phyloP scores from a whole-genome alignment of 2,329 filamentous ascomycete species.

The Graphiopsis chlorocephala region DNA sequence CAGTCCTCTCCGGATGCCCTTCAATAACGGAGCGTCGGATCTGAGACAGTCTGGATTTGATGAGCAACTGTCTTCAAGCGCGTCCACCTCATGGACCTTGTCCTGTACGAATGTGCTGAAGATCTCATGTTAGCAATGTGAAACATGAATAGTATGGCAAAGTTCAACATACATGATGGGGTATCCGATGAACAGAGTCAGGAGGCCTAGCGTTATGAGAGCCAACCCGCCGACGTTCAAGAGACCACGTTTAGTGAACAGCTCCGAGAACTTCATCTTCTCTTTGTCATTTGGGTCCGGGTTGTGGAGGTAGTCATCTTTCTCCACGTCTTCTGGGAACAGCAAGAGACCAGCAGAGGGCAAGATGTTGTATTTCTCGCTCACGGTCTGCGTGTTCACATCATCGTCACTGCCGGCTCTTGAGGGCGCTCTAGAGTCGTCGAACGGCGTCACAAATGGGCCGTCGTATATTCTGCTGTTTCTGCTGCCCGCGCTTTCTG shows the following conservation, averaged over 20 bases:
- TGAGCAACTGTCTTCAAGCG: constrained; percentile 41
- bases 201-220: constrained; percentile 58
- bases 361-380: constrained; percentile 70
- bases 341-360: constrained; percentile 65
- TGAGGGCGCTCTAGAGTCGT: constrained; percentile 59
- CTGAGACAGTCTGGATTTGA: constrained; percentile 9
- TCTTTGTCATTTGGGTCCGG: constrained; percentile 64
- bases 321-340: constrained; percentile 70
- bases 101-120: constrained; percentile 16
- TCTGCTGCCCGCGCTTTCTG: constrained; percentile 52
- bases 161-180: constrained; percentile 57
- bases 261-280: constrained; percentile 56
- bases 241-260: constrained; percentile 63
- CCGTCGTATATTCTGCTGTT: constrained; percentile 48
- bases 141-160: neutral
- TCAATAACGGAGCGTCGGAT: constrained; percentile 44
- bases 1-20: constrained; percentile 47
- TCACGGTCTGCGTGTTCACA: constrained; percentile 69
- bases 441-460: constrained; percentile 55
- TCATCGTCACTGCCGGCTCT: constrained; percentile 63
- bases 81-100: constrained; percentile 29
- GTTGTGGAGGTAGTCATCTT: constrained; percentile 70
- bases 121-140: neutral
- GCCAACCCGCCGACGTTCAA: constrained; percentile 63
- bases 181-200: constrained; percentile 67